phyloP scores from a whole-genome alignment of 257 asterid genomes.

The Plectranthus barbatus region DNA sequence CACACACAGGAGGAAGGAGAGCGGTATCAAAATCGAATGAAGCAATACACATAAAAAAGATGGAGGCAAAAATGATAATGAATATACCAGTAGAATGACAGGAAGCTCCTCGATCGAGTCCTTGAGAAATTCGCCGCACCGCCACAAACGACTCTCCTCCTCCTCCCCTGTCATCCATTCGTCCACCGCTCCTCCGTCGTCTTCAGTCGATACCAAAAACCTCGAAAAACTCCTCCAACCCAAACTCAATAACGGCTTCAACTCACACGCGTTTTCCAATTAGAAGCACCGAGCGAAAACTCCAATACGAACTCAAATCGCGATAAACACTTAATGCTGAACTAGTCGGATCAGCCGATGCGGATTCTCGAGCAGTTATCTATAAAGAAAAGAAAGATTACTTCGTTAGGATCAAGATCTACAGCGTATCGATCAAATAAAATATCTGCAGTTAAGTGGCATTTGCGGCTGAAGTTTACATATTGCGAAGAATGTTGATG shows the following conservation, averaged over 20 bases:
- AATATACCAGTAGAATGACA: conserved; percentile 77
- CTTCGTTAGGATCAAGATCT: conserved; percentile 28
- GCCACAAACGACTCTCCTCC: conserved; percentile 88
- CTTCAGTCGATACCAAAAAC: conserved; percentile 4
- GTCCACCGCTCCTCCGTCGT: conserved; percentile 10
- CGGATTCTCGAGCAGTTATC: conserved; percentile 16
- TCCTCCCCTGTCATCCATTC: conserved; percentile 72
- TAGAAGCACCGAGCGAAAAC: background rate
- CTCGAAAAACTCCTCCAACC: conserved; percentile 1
- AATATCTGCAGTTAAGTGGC: background rate
- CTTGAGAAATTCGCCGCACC: conserved; percentile 86
- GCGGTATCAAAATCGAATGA: conserved; percentile 11
- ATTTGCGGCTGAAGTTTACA: conserved; percentile 18
- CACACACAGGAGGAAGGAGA: background rate
- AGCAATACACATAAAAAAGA: background rate
- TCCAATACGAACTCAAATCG: conserved; percentile 3
- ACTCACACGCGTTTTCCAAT: background rate
- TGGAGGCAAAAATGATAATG: background rate
- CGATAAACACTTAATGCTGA: conserved; percentile 13
- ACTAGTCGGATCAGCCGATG: conserved; percentile 10
- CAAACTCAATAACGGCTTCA: conserved; percentile 7
- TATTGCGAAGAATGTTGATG: conserved; percentile 12
- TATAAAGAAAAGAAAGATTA: conserved; percentile 15
- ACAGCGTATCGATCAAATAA: background rate
- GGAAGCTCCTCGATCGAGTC: conserved; percentile 73